phyloP scores from a whole-genome alignment of 257 asterid genomes.

The Capsicum chinense region DNA sequence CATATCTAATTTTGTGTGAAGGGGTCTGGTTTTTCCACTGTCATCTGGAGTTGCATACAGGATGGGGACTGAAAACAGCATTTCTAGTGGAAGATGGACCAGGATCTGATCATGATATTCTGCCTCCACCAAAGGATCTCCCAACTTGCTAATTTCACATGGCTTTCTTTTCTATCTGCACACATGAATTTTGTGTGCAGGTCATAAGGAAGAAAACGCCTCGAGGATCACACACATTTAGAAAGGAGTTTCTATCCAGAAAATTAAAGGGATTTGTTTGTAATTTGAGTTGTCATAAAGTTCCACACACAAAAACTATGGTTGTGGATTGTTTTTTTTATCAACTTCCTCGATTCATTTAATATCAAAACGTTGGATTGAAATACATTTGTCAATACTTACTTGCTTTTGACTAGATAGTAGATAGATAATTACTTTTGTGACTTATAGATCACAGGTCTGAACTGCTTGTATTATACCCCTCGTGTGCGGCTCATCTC shows the following conservation, averaged over 20 bases:
- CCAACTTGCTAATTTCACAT: constrained; percentile 46
- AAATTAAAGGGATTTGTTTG: not conserved
- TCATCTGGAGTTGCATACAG: constrained; percentile 68
- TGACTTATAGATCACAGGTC: too few relatives aligned
- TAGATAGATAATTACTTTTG: not conserved
- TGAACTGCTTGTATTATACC: too few relatives aligned
- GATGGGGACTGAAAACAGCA: constrained; percentile 68
- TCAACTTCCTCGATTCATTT: not conserved
- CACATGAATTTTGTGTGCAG: not conserved
- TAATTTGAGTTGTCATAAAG: constrained; percentile 16
- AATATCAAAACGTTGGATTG: not conserved
- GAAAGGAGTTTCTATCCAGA: too few relatives aligned
- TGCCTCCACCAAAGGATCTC: constrained; percentile 66
- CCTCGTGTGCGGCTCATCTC: too few relatives aligned
- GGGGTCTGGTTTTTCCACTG: constrained; percentile 69
- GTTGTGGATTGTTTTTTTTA: constrained; percentile 11
- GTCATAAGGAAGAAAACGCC: not conserved
- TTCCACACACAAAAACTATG: constrained; percentile 1
- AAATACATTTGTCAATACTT: not conserved
- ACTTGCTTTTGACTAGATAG: not conserved
- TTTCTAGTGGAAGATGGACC: constrained; percentile 64
- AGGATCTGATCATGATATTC: constrained; percentile 47
- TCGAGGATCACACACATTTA: constrained; percentile 12
- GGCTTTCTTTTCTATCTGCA: not conserved
- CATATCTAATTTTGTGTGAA: constrained; percentile 10